Base-by-base conservation (phyloP, 2,329 filamentous ascomycete species). In the Xylaria sp. region DNA sequence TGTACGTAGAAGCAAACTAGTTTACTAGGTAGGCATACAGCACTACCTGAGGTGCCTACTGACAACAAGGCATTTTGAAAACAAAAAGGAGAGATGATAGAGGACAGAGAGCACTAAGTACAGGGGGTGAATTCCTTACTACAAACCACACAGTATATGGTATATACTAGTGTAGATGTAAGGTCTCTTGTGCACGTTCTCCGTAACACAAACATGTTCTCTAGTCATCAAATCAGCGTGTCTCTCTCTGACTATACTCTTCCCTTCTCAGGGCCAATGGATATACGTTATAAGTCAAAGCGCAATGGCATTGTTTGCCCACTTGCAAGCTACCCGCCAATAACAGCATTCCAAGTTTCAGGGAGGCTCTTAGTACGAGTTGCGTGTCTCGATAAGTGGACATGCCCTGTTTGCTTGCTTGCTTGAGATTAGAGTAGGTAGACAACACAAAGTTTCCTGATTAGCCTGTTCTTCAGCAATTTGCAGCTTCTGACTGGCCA, bases 331-430 rank as follows among this genome's bases (percentile, higher is more conserved):
- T 37, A 37, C 47, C 62, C 35, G 59, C 65, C 65, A 68, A 70
- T 69, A 29, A 61, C 62, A 58, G n/a, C 53, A 55, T 50, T 63
- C 69, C 69, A 69, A 67, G 69, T 69, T 60, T 60, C 62, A 57
- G 53, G 44, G 61, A 57, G 35, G 5, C 25, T 44, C 21, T 35
- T 37, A 40, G 8, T 42, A 37, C n/a, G 44, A 61, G 35, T 58
- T 63, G 64, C 61, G 53, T 69, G 54, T 68, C 60, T 58, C 60
- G 54, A 68, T 48, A n/a, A n/a, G 55, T 70, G 62, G 65, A 53
- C 44, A 18, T 42, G 53, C 40, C 37, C 37, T 16, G 55, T 44
- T 60, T 53, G 27, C 63, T 68, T 62, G 60, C n/a, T n/a, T n/a
- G n/a, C n/a, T n/a, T n/a, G n/a, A n/a, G n/a, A n/a, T n/a, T n/a